Conservation (phyloP, 192 early-diverging fungal species). For the Rhizophagus clarus region DNA sequence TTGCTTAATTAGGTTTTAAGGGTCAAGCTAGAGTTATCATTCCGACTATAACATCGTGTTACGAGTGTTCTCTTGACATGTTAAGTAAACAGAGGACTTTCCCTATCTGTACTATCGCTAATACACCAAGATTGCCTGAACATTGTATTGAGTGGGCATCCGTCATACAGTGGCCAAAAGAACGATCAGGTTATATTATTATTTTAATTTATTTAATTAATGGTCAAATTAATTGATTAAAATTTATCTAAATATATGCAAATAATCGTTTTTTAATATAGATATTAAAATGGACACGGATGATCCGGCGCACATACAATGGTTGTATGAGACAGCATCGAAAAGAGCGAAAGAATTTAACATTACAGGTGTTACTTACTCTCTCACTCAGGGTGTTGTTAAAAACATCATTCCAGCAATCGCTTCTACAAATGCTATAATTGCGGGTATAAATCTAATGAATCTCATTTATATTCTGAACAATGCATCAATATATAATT, state of each 20-base stretch:
- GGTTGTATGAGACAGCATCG: conserved; percentile 69
- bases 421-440: conserved; percentile 86
- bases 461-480: not conserved
- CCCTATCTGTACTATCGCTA: conserved; percentile 98
- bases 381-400: conserved; percentile 93
- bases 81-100: conserved; percentile 86
- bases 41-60: conserved; percentile 85
- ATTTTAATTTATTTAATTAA: not conserved
- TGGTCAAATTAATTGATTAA: too few species aligned
- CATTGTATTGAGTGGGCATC: conserved; percentile 99
- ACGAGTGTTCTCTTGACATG: conserved; percentile 95
- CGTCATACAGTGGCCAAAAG: conserved; percentile 88
- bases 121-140: conserved; percentile 95
- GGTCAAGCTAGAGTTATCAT: conserved; percentile 93
- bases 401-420: conserved; percentile 99
- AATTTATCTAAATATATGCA: not conserved
- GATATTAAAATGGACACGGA: conserved; percentile 76
- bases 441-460: conserved; percentile 49
- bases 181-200: conserved; percentile 49
- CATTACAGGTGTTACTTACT: conserved; percentile 87
- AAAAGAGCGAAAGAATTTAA: conserved; percentile 77
- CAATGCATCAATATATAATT: conserved; percentile 21
- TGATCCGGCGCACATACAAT: conserved; percentile 74
- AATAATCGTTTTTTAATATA: conserved; percentile 18
- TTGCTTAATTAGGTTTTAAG: conserved; percentile 70